phyloP scores from a whole-genome alignment of 495 filamentous ascomycete species.

The Penicillium fimorum region DNA sequence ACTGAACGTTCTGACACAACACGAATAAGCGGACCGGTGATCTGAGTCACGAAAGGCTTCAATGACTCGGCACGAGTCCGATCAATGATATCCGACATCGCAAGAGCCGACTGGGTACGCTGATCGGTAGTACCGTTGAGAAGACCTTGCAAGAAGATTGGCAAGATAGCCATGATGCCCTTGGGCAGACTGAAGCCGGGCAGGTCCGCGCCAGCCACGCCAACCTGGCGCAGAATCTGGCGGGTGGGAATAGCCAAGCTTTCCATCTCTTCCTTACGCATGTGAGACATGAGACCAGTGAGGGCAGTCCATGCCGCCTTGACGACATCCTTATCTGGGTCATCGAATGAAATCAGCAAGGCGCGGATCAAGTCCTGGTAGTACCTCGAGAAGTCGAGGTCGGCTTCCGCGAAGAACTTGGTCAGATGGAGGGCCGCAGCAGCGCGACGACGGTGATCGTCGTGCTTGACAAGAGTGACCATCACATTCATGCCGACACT shows the following conservation, averaged over 20 bases:
- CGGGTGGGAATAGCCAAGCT: slow-evolving; percentile 83
- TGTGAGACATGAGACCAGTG: slow-evolving; percentile 77
- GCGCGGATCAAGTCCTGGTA: slow-evolving; percentile 90
- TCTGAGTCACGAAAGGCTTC: slow-evolving; percentile 93
- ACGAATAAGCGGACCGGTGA: slow-evolving; percentile 94
- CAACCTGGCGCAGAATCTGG: slow-evolving; percentile 79
- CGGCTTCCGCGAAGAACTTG: slow-evolving; percentile 79
- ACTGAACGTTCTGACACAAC: slow-evolving; percentile 93
- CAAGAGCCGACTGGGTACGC: slow-evolving; percentile 84
- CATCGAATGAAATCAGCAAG: slow-evolving; percentile 87
- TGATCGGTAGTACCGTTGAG: slow-evolving; percentile 95
- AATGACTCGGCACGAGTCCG: slow-evolving; percentile 79
- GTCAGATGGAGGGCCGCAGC: slow-evolving; percentile 76
- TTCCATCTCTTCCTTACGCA: slow-evolving; percentile 99
- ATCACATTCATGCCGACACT: slow-evolving; percentile 94
- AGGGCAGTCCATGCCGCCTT: slow-evolving; percentile 92
- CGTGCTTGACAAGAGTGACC: slow-evolving; percentile 80
- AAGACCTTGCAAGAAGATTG: slow-evolving; percentile 95
- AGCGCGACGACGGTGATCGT: slow-evolving; percentile 81
- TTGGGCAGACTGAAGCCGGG: slow-evolving; percentile 91
- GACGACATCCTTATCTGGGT: slow-evolving; percentile 77
- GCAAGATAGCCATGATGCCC: slow-evolving; percentile 94
- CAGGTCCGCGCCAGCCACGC: slow-evolving; percentile 79
- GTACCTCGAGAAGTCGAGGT: slow-evolving; percentile 89
- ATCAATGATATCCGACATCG: slow-evolving; percentile 93